Percentiles rank a stretch among this genome's conserved stretches.
Conservation (phyloP, 2,329 filamentous ascomycete genomes). For the Rhytidhysteron rufulum region DNA sequence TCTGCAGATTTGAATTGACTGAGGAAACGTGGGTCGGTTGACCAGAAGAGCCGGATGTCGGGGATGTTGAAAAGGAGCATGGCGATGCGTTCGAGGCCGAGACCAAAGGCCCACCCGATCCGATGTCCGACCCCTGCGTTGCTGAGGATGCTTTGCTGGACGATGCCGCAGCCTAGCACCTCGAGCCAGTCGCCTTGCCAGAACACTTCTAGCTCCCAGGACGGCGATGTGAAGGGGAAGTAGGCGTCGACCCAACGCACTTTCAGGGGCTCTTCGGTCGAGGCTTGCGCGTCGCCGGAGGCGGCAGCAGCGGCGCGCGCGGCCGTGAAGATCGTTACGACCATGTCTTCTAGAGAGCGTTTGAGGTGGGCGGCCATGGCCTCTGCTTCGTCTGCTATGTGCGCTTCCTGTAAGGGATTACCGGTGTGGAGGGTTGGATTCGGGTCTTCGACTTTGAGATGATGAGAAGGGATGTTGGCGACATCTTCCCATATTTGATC, state of each 20-base stretch:
- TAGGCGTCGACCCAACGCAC: slow-evolving; percentile 96
- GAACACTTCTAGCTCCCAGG: slow-evolving; percentile 94
- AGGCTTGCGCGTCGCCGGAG: slow-evolving; percentile 41
- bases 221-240: slow-evolving; percentile 94
- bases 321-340: slow-evolving; percentile 80
- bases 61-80: slow-evolving; percentile 97
- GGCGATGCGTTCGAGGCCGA: slow-evolving; percentile 90
- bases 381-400: slow-evolving; percentile 72
- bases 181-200: slow-evolving; percentile 96
- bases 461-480: slow-evolving; percentile 66
- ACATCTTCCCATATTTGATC: slow-evolving; percentile 68
- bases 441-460: slow-evolving; percentile 75
- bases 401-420: slow-evolving; percentile 78
- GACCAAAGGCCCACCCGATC: slow-evolving; percentile 91
- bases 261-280: slow-evolving; percentile 65
- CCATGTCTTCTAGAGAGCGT: slow-evolving; percentile 81
- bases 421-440: slow-evolving; percentile 73
- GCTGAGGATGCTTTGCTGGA: slow-evolving; percentile 75
- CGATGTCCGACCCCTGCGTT: slow-evolving; percentile 71
- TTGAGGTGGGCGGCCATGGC: slow-evolving; percentile 84
- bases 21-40: slow-evolving; percentile 77
- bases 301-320: slow-evolving; percentile 59
- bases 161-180: slow-evolving; percentile 87
- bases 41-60: slow-evolving; percentile 97
- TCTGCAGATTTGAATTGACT: slow-evolving; percentile 62